Evolutionary conservation across 1,284 basidiomycete species (phyloP).

Genomic region (Porogramme epimiltina): DNA sequence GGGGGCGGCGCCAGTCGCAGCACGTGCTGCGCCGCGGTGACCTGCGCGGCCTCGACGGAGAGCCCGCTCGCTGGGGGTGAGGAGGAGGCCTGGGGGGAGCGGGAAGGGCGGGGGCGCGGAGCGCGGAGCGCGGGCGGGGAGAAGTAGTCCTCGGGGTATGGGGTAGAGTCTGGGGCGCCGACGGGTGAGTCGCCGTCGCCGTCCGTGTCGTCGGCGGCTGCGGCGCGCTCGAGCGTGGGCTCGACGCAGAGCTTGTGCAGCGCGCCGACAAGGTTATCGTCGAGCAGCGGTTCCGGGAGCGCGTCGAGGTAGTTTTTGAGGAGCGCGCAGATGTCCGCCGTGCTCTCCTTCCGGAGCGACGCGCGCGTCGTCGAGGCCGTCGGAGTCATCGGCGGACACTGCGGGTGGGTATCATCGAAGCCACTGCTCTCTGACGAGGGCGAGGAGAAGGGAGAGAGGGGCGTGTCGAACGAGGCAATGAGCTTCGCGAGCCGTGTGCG

Average conservation of each 20-base stretch:
- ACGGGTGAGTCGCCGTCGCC: slow-evolving; percentile 1
- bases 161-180: too few relatives aligned
- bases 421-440: slow-evolving; percentile 10
- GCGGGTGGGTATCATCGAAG: background rate
- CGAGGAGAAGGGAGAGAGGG: slow-evolving; percentile 12
- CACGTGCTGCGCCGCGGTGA: slow-evolving; percentile 52
- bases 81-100: background rate
- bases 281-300: slow-evolving; percentile 54
- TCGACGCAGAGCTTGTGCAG: slow-evolving; percentile 55
- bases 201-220: slow-evolving; percentile 17
- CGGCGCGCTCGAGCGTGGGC: slow-evolving; percentile 39
- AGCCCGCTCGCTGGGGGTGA: slow-evolving; percentile 14
- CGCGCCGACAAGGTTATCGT: slow-evolving; percentile 44
- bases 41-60: slow-evolving; percentile 33
- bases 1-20: slow-evolving; percentile 62
- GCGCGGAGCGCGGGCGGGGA: background rate
- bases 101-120: slow-evolving; percentile 3
- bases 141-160: slow-evolving; percentile 8
- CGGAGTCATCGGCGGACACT: slow-evolving; percentile 10
- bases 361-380: slow-evolving; percentile 17
- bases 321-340: slow-evolving; percentile 61
- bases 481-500: slow-evolving; percentile 39
- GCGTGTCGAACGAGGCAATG: slow-evolving; percentile 37
- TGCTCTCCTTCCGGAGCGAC: slow-evolving; percentile 50
- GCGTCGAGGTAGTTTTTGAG: slow-evolving; percentile 58